Base-by-base conservation (phyloP, 257 asterid species). In the Petrea volubilis region DNA sequence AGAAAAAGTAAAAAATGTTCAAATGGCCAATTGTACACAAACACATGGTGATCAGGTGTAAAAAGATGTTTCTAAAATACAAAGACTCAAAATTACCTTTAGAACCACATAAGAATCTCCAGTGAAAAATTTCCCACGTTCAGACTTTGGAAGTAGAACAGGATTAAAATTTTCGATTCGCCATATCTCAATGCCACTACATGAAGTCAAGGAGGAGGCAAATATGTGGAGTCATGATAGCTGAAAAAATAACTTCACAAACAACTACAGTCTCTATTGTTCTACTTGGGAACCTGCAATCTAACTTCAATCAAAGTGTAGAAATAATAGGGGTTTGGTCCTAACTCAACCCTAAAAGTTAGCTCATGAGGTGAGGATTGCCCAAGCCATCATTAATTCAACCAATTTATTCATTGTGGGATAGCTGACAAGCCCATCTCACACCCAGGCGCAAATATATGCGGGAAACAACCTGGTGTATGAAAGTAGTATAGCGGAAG, bases 131-230 rank as follows among this genome's bases (percentile, higher is more conserved):
- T 87, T 92, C 73, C 98, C 96, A 60, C 83, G 83, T 6, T 85
- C 84, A 28, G 92, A 73, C 12, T 73, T 83, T 47, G 90, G 86
- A 74, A 90, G 88, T 28, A 79, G 82, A 65, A 85, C 92, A 51
- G 91, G 81, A 21, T 61, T 71, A 55, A 90, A 85, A 64, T 85
- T 86, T 81, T 83, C 96, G 3, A 92, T 80, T 52, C 96, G 83
- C 98, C 98, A 92, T 53, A 92, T 86, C 81, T 90, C 98, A 67
- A 88, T 74, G 74, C 96, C 98, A 67, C 98, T 92, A 44, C 15
- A 77, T 23, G 31, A 62, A 78, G 77, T 67, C 74, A 78, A 79
- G 84, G 77, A 79, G 84, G 77, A 86, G 74, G 40, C 78, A 68
- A 73, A 47, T 31, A 58, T 7, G 64, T 50, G 60, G 18, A 41